Evolutionary conservation across 768 basidiomycete species (phyloP).

Genomic region (Boletus bicolor): DNA sequence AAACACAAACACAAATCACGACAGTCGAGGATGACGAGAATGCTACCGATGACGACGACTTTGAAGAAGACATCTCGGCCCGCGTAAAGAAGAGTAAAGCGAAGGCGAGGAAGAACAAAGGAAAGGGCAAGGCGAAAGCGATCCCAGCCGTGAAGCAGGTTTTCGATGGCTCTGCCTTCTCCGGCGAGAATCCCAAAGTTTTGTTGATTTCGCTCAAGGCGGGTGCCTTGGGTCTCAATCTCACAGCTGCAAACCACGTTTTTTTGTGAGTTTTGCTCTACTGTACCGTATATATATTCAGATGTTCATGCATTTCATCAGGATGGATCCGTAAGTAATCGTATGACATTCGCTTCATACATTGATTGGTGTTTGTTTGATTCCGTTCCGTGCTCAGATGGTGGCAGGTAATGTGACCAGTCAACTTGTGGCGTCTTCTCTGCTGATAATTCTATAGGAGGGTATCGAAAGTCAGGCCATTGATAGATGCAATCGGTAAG

Average conservation of each 20-base stretch:
- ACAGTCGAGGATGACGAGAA: constrained; percentile 11
- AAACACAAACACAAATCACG: constrained; percentile 1
- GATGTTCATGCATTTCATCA: constrained; percentile 27
- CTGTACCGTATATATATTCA: not conserved
- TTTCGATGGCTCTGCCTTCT: constrained; percentile 22
- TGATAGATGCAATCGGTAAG: constrained; percentile 69
- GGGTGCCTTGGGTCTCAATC: constrained; percentile 82
- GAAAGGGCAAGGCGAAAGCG: constrained; percentile 34
- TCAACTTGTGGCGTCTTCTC: not conserved
- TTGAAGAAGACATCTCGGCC: constrained; percentile 29
- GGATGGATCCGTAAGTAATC: constrained; percentile 77
- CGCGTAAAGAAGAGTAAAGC: constrained; percentile 31
- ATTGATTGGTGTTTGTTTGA: constrained; percentile 13
- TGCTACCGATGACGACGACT: constrained; percentile 28
- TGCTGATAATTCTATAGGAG: constrained; percentile 41
- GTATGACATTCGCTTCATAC: not conserved
- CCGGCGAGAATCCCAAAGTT: constrained; percentile 59
- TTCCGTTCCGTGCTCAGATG: constrained; percentile 42
- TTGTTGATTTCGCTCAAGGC: constrained; percentile 87
- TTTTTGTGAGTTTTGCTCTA: constrained; percentile 53
- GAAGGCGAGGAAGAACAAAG: constrained; percentile 39
- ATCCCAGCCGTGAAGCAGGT: constrained; percentile 9
- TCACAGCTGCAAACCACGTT: constrained; percentile 88
- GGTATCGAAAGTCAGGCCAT: constrained; percentile 85
- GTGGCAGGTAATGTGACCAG: constrained; percentile 56